Percentiles rank a stretch among this genome's conserved stretches.
These are phyloP conservation scores for Austropuccinia psidii DNA, from an alignment of 1,284 basidiomycete species.

Conservation along the genomic window DNA sequence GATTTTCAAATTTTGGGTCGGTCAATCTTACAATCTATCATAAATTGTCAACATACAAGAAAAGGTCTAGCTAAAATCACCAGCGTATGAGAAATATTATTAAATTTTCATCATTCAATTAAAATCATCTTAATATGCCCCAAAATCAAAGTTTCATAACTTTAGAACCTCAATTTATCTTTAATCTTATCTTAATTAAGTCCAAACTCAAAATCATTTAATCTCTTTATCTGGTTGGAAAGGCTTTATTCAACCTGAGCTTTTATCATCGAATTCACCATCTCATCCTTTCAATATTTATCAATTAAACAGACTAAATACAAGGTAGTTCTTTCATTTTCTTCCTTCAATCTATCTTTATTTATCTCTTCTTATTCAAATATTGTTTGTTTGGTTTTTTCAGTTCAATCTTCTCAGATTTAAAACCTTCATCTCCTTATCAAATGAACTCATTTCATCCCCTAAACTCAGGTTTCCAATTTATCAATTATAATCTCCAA, in stretches of 20 bases:
- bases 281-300: not conserved
- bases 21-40: conserved; percentile 12
- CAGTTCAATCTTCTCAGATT: not conserved
- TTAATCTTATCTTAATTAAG: conserved; percentile 8
- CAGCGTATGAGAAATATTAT: not conserved
- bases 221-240: conserved; percentile 17
- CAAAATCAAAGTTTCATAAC: not conserved
- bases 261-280: not conserved
- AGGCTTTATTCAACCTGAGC: conserved; percentile 27
- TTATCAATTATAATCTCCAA: not conserved
- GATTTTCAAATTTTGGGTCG: conserved; percentile 15
- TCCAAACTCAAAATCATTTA: not conserved
- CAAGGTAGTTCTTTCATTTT: not conserved
- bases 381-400: not conserved
- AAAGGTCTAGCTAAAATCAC: not conserved
- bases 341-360: not conserved
- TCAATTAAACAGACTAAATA: not conserved
- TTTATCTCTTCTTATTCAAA: too few relatives aligned
- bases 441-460: not conserved
- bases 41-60: not conserved
- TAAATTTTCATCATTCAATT: not conserved
- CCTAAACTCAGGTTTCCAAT: not conserved
- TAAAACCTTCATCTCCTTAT: conserved; percentile 23
- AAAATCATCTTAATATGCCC: conserved; percentile 7
- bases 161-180: not conserved